These are phyloP conservation scores for Blastocystis sp. DNA, from an alignment of 352 stramenopile species.

Conservation along the genomic window DNA sequence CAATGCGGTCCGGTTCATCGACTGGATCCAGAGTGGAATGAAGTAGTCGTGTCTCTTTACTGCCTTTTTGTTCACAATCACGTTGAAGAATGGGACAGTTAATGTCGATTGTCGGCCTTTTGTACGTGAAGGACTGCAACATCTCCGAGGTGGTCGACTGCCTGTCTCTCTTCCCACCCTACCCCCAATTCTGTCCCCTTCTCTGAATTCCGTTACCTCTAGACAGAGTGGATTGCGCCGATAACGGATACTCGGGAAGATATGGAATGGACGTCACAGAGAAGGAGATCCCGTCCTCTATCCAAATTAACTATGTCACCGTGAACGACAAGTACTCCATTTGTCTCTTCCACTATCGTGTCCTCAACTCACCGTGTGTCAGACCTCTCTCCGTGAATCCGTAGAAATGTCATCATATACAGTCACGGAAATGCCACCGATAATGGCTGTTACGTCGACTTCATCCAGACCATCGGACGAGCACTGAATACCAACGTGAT, in stretches of 20 bases:
- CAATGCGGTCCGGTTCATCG: slow-evolving; percentile 21
- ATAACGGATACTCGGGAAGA: not conserved
- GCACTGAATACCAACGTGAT: not conserved
- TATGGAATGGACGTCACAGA: slow-evolving; percentile 14
- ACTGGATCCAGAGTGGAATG: slow-evolving; percentile 48
- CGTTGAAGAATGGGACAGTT: slow-evolving; percentile 4
- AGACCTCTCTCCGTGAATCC: not conserved
- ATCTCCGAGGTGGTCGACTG: not conserved
- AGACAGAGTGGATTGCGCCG: not conserved
- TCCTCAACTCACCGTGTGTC: not conserved
- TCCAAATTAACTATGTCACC: not conserved
- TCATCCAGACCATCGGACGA: not conserved
- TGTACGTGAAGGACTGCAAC: slow-evolving; percentile 28
- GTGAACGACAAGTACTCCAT: not conserved
- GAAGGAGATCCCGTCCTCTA: not conserved
- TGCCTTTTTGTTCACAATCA: not conserved
- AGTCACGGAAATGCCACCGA: slow-evolving; percentile 44
- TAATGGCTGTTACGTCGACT: slow-evolving; percentile 19
- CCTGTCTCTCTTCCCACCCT: slow-evolving; percentile 26
- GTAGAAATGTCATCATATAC: slow-evolving; percentile 1
- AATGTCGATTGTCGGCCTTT: not conserved
- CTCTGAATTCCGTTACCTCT: not conserved
- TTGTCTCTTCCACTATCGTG: slow-evolving; percentile 4
- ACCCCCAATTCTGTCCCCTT: slow-evolving; percentile 9
- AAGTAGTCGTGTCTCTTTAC: not conserved